Conservation (phyloP, 768 basidiomycete genomes). For the Coprinopsis strossmayeri region DNA sequence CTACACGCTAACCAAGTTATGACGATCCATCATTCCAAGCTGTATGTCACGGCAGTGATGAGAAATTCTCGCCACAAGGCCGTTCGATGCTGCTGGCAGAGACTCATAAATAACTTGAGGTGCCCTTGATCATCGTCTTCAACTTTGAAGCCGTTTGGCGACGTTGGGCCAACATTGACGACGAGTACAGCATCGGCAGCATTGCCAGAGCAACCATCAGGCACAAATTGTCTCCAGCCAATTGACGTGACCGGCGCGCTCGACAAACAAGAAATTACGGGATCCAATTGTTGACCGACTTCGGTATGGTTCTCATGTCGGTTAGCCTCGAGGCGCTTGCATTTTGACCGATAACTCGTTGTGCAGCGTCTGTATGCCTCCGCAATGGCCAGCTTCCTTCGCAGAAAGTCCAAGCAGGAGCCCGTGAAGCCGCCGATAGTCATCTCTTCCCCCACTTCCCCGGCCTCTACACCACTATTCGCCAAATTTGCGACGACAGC, state of each 20-base stretch:
- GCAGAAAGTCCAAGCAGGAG: constrained; percentile 39
- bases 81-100: too few species aligned
- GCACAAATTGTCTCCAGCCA: constrained; percentile 3
- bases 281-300: not conserved
- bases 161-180: too few species aligned
- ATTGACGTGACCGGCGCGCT: not conserved
- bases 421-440: constrained; percentile 12
- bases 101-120: too few species aligned
- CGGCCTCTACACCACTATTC: constrained; percentile 32
- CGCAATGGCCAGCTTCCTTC: constrained; percentile 52
- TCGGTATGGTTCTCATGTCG: constrained; percentile 5
- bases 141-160: too few species aligned
- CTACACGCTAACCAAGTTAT: too few species aligned
- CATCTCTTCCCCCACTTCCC: constrained; percentile 10
- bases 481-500: constrained; percentile 31
- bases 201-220: constrained; percentile 5
- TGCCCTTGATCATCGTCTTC: too few species aligned
- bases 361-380: not conserved
- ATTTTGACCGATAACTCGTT: not conserved
- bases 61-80: too few species aligned
- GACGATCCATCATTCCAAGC: too few species aligned
- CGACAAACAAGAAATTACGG: not conserved
- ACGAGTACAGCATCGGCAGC: not conserved
- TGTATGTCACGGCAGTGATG: too few species aligned
- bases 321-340: constrained; percentile 8